Conservation (phyloP, 768 basidiomycete genomes). For the Mycena haematopus region DNA sequence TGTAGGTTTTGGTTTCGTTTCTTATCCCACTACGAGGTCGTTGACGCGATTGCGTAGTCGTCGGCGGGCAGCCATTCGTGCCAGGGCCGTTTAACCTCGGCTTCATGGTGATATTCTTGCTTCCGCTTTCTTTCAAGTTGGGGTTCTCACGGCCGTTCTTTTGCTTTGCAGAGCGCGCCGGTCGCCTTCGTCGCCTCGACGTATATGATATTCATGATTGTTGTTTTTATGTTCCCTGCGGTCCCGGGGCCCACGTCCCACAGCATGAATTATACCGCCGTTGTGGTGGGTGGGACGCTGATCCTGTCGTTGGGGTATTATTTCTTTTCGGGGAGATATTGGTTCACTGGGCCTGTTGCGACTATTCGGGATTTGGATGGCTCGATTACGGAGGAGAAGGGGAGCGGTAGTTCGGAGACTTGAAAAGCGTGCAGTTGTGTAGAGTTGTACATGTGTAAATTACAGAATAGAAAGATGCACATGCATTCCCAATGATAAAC, state of each 20-base stretch:
- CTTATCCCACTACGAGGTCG: no score
- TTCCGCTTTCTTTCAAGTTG: no score
- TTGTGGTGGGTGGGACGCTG: conserved; percentile 42
- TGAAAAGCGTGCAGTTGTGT: no score
- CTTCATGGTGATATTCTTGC: conserved; percentile 36
- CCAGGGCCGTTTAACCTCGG: conserved; percentile 66
- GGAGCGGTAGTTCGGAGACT: no score
- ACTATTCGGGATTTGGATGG: conserved; percentile 38
- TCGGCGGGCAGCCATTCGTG: not conserved
- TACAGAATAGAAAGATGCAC: no score
- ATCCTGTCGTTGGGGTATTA: conserved; percentile 58
- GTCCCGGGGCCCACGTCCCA: conserved; percentile 36
- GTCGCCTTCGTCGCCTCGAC: conserved; percentile 39
- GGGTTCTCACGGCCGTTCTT: not conserved
- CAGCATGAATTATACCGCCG: no score
- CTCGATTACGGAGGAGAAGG: not conserved
- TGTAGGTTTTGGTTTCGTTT: conserved; percentile 45
- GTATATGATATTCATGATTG: conserved; percentile 45
- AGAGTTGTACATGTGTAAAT: no score
- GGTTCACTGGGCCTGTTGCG: conserved; percentile 60
- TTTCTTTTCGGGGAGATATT: conserved; percentile 62
- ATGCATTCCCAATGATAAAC: no score
- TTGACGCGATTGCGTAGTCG: no score
- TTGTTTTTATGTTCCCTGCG: conserved; percentile 41
- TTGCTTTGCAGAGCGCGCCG: conserved; percentile 34